Percentiles rank a stretch among this genome's conserved stretches.
Conservation (phyloP, 1,284 basidiomycete species). For the Boletus smithii region DNA sequence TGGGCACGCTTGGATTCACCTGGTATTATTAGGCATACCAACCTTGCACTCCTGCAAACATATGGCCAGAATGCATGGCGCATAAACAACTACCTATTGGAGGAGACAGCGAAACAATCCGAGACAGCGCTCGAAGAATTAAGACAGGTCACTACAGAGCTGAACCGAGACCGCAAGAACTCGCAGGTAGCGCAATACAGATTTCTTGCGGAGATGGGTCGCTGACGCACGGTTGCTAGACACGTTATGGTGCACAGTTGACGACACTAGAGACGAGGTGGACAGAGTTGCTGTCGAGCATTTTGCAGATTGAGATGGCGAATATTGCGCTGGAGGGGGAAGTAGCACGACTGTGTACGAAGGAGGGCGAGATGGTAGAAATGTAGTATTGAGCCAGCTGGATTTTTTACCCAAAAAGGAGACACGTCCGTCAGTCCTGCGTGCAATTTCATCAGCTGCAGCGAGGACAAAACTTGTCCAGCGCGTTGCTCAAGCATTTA, state of each 20-base stretch:
- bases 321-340: slow-evolving; percentile 80
- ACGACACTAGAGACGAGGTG: slow-evolving; percentile 80
- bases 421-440: slow-evolving; percentile 10
- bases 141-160: slow-evolving; percentile 72
- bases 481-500: no score
- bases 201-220: neutral
- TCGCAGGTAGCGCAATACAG: slow-evolving; percentile 58
- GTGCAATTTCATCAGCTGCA: slow-evolving; percentile 14
- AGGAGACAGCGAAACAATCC: slow-evolving; percentile 71
- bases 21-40: slow-evolving; percentile 62
- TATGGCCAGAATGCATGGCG: slow-evolving; percentile 92
- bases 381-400: slow-evolving; percentile 27
- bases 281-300: slow-evolving; percentile 85
- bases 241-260: slow-evolving; percentile 71
- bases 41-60: slow-evolving; percentile 79
- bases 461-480: neutral
- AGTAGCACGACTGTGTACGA: slow-evolving; percentile 53
- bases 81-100: slow-evolving; percentile 85
- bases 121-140: slow-evolving; percentile 71
- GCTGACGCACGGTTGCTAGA: slow-evolving; percentile 47
- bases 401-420: slow-evolving; percentile 23
- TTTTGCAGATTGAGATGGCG: slow-evolving; percentile 90
- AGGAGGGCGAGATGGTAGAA: slow-evolving; percentile 57
- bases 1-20: slow-evolving; percentile 1
- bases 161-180: slow-evolving; percentile 87